phyloP scores from a whole-genome alignment of 257 asterid species.

The Ilex asprella region DNA sequence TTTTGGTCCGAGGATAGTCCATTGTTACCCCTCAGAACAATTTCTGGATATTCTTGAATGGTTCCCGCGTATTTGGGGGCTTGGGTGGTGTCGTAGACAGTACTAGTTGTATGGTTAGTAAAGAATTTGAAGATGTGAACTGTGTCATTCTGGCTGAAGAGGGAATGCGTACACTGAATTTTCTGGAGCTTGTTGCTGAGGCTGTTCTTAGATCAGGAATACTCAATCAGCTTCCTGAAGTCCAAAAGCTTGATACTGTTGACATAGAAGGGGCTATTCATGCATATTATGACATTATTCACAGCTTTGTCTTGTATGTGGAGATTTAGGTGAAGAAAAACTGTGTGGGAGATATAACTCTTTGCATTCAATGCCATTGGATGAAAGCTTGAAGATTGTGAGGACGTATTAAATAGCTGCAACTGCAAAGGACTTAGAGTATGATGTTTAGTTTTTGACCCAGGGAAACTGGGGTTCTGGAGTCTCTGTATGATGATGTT shows the following conservation, averaged over 20 bases:
- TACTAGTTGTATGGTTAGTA: constrained; percentile 29
- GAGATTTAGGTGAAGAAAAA: constrained; percentile 28
- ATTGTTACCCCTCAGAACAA: constrained; percentile 76
- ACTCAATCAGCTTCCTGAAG: constrained; percentile 71
- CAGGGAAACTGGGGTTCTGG: constrained; percentile 31
- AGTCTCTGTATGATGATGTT: constrained; percentile 40
- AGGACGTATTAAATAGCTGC: constrained; percentile 86
- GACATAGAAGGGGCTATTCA: constrained; percentile 97
- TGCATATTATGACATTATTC: constrained; percentile 69
- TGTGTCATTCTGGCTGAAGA: constrained; percentile 50
- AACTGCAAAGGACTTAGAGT: constrained; percentile 93
- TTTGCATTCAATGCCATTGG: constrained; percentile 55
- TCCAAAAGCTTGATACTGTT: constrained; percentile 68
- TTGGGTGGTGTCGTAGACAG: constrained; percentile 55
- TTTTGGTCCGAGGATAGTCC: no score
- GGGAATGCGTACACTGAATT: constrained; percentile 52
- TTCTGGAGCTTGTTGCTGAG: constrained; percentile 70
- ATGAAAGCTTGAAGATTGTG: constrained; percentile 59
- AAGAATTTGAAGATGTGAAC: constrained; percentile 56
- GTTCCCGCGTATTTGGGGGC: constrained; percentile 69
- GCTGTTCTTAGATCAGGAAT: constrained; percentile 53
- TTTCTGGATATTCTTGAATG: constrained; percentile 86
- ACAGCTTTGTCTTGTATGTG: constrained; percentile 65
- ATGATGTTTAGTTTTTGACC: constrained; percentile 80
- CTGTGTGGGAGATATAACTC: constrained; percentile 36